Evolutionary conservation across 2,329 filamentous ascomycete species (phyloP).

Genomic region (Cordyceps pruinosa): DNA sequence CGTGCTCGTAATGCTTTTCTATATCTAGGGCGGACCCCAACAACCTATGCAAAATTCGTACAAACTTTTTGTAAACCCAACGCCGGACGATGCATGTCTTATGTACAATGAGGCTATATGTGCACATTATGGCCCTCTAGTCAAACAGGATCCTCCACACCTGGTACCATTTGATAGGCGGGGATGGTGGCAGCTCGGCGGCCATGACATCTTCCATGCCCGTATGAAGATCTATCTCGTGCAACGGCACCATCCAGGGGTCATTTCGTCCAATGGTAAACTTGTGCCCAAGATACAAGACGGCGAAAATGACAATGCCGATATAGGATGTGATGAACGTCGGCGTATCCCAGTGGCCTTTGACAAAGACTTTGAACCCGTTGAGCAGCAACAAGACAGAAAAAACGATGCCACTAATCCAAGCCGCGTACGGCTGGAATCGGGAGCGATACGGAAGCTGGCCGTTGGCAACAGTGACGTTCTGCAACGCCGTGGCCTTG

Average conservation of each 20-base stretch:
- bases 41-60: neutral
- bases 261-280: constrained; percentile 27
- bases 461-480: constrained; percentile 23
- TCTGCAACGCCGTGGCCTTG: constrained; percentile 34
- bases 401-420: constrained; percentile 44
- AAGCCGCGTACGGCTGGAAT: constrained; percentile 52
- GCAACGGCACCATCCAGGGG: constrained; percentile 42
- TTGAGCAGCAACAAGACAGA: constrained; percentile 50
- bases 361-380: constrained; percentile 59
- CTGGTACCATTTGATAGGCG: constrained; percentile 5
- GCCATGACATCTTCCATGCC: constrained; percentile 40
- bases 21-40: neutral
- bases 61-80: neutral
- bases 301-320: constrained; percentile 55
- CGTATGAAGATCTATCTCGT: constrained; percentile 46
- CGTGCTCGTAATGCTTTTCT: neutral
- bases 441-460: constrained; percentile 44
- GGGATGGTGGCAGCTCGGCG: constrained; percentile 8
- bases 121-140: neutral
- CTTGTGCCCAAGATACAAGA: constrained; percentile 36
- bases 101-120: neutral
- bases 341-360: constrained; percentile 45
- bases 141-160: constrained; percentile 10
- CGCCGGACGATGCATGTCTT: neutral
- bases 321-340: constrained; percentile 58